phyloP scores from a whole-genome alignment of 106 monocot genomes.

The Chionographis japonica region DNA sequence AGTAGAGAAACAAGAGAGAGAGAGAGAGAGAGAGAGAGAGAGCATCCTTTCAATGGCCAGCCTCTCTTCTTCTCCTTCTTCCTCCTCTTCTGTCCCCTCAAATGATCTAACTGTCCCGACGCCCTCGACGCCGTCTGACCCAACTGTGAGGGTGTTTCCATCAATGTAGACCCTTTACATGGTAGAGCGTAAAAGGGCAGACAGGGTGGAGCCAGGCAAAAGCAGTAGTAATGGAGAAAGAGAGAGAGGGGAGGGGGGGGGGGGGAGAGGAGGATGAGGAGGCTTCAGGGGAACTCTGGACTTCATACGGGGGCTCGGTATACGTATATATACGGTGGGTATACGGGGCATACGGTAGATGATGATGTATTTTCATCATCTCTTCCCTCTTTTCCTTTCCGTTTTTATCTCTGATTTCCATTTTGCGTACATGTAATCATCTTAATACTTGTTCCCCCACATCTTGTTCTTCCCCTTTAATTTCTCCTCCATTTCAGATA shows the following conservation, averaged over 20 bases:
- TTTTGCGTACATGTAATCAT: background rate
- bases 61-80: background rate
- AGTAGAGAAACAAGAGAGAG: no score
- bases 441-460: no score
- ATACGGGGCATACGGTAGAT: background rate
- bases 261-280: no score
- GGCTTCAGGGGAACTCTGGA: no score
- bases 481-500: no score
- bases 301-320: background rate
- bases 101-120: background rate
- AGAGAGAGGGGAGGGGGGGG: no score
- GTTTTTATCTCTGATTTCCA: background rate
- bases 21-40: no score
- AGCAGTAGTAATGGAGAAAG: no score
- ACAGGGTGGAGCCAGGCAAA: slow-evolving; percentile 1
- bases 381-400: background rate
- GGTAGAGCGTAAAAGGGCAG: background rate
- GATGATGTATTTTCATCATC: background rate
- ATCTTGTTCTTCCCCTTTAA: no score
- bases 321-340: background rate
- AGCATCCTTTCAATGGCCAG: background rate
- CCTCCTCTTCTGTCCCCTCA: background rate
- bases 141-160: background rate
- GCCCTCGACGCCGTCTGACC: background rate
- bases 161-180: background rate